Percentiles rank a stretch among this genome's conserved stretches.
Evolutionary conservation across 1,284 basidiomycete species (phyloP).

Genomic region (Malassezia globosa): DNA sequence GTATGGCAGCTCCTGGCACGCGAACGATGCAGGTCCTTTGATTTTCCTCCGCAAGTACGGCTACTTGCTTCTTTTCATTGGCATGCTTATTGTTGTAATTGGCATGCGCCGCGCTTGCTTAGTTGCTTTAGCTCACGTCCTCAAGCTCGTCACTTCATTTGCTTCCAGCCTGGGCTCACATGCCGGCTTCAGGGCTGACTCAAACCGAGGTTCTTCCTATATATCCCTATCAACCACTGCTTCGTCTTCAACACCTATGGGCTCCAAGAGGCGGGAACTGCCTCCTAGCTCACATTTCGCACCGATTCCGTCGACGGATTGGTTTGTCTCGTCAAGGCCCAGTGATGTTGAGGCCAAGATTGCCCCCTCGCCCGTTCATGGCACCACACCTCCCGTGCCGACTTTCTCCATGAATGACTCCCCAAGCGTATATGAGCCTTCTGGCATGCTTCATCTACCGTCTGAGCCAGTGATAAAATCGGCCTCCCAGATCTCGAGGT

Average conservation of each 20-base stretch:
- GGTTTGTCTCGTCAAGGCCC: not conserved
- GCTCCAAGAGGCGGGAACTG: no score
- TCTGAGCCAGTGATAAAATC: no score
- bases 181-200: not conserved
- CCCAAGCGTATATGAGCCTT: not conserved
- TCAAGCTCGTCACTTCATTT: not conserved
- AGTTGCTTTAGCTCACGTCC: not conserved
- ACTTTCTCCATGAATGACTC: not conserved
- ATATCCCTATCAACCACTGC: no score
- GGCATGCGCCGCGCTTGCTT: slow-evolving; percentile 6
- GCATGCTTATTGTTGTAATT: not conserved
- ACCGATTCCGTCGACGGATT: not conserved
- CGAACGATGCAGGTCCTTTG: slow-evolving; percentile 46
- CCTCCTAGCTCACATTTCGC: no score
- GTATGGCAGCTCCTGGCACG: slow-evolving; percentile 84
- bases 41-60: slow-evolving; percentile 42
- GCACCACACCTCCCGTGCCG: not conserved
- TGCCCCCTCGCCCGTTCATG: not conserved
- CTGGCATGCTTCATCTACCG: not conserved
- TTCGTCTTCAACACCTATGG: no score
- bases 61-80: slow-evolving; percentile 22
- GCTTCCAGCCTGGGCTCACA: not conserved
- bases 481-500: no score
- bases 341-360: not conserved
- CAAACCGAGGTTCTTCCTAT: no score